Percentiles rank a stretch among this genome's conserved stretches.
Conservation (phyloP, 139 green algal species). For the Chlorella sp. region DNA sequence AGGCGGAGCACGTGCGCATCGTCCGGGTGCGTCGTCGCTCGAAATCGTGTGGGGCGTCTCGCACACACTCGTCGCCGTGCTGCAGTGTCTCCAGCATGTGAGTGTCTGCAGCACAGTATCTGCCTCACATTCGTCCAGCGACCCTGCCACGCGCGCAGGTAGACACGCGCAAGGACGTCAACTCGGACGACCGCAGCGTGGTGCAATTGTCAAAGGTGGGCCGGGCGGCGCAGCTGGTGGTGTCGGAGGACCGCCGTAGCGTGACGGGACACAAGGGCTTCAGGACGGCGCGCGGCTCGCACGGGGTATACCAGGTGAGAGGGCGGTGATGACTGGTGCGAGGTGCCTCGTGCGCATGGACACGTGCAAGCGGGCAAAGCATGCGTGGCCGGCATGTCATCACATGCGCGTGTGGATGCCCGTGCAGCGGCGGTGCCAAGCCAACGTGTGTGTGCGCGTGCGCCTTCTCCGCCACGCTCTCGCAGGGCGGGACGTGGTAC, state of each 20-base stretch:
- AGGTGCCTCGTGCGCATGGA: not conserved
- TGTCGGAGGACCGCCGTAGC: constrained; percentile 43
- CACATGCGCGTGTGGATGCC: too few species aligned
- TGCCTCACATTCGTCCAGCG: too few species aligned
- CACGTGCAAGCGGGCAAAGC: not conserved
- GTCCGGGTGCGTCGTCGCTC: constrained; percentile 6
- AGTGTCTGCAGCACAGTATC: too few species aligned
- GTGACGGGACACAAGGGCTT: constrained; percentile 66
- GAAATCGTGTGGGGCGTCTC: too few species aligned
- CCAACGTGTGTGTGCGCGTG: too few species aligned
- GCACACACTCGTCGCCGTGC: too few species aligned
- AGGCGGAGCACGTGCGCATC: constrained; percentile 14
- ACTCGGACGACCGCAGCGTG: constrained; percentile 14
- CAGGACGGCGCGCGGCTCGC: constrained; percentile 57
- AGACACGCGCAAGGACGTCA: constrained; percentile 5
- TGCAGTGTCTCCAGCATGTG: too few species aligned
- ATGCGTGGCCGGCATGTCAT: too few species aligned
- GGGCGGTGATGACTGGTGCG: too few species aligned
- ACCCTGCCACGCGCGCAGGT: too few species aligned
- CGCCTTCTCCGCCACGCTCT: too few species aligned
- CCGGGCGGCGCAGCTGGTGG: constrained; percentile 49
- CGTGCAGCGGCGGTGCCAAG: too few species aligned
- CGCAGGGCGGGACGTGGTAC: constrained; percentile 60
- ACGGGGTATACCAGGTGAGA: constrained; percentile 54
- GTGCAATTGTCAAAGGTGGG: constrained; percentile 48